These are phyloP conservation scores for Arthrobotrys conoides DNA, from an alignment of 2,329 filamentous ascomycete species.

Conservation along the genomic window DNA sequence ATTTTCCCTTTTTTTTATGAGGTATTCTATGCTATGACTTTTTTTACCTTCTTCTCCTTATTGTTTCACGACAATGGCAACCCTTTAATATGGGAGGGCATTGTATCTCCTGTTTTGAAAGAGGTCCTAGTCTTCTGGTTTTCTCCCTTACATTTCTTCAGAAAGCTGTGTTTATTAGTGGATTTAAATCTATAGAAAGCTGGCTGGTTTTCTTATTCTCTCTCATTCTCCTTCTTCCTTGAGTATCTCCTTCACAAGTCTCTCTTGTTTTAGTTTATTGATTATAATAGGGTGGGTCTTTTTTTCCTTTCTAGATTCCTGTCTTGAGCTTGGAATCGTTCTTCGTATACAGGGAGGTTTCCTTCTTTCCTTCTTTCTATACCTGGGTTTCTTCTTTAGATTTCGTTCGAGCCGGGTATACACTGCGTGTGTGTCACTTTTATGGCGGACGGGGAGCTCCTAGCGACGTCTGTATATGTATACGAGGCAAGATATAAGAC, in stretches of 20 bases:
- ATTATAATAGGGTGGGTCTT: background rate
- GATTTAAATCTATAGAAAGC: slow-evolving; percentile 54
- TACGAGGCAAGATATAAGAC: slow-evolving; percentile 13
- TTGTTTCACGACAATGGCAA: background rate
- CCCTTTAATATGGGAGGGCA: background rate
- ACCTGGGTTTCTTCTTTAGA: too few species aligned
- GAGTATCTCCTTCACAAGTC: background rate
- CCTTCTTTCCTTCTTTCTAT: too few species aligned
- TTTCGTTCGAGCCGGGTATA: background rate
- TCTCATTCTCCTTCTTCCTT: slow-evolving; percentile 5
- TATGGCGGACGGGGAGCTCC: background rate
- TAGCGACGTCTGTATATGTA: too few species aligned
- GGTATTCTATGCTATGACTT: slow-evolving; percentile 30
- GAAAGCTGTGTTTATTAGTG: slow-evolving; percentile 58
- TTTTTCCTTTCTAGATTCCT: background rate
- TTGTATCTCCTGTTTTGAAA: background rate
- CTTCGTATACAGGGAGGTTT: too few species aligned
- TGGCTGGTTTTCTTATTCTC: slow-evolving; percentile 40
- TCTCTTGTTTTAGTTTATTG: too few species aligned
- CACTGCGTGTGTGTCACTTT: too few species aligned
- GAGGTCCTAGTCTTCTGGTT: background rate
- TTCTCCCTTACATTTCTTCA: slow-evolving; percentile 5
- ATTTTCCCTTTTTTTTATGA: slow-evolving; percentile 46
- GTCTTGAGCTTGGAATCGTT: background rate
- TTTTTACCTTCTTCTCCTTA: slow-evolving; percentile 7